Evolutionary conservation across 139 green algal genomes (phyloP).

Genomic region (Asterochloris erici): DNA sequence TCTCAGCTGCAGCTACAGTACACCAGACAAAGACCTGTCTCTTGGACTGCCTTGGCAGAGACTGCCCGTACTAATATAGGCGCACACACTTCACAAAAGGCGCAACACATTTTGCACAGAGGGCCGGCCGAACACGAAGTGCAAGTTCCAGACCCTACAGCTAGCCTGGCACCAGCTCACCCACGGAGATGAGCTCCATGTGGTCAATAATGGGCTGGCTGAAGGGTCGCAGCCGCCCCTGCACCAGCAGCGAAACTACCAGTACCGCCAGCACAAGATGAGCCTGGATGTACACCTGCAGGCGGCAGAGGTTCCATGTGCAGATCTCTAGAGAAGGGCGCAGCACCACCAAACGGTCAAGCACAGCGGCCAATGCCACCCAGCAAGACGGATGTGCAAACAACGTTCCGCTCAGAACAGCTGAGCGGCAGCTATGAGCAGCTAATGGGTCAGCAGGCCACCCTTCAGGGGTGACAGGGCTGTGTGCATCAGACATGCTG

Average conservation of each 20-base stretch:
- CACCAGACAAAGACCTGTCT: neutral
- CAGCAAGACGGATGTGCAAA: too few relatives aligned
- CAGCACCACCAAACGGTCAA: too few relatives aligned
- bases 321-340: too few relatives aligned
- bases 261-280: slow-evolving; percentile 10
- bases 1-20: neutral
- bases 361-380: too few relatives aligned
- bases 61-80: neutral
- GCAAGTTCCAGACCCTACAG: neutral
- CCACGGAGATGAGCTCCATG: slow-evolving; percentile 16
- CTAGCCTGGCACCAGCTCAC: neutral
- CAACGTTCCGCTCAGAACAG: too few relatives aligned
- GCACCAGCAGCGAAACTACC: slow-evolving; percentile 8
- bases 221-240: slow-evolving; percentile 2
- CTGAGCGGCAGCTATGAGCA: too few relatives aligned
- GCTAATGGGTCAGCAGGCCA: too few relatives aligned
- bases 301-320: too few relatives aligned
- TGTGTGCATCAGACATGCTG: too few relatives aligned
- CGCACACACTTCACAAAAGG: neutral
- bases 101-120: neutral
- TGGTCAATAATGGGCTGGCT: slow-evolving; percentile 8
- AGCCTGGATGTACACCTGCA: slow-evolving; percentile 6
- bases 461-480: too few relatives aligned
- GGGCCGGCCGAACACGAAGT: neutral
- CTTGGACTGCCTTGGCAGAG: neutral